Evolutionary conservation across 257 asterid species (phyloP), one percentile per base, ranked within the genome.

Genomic region (Thymus quinquecostatus): DNA sequence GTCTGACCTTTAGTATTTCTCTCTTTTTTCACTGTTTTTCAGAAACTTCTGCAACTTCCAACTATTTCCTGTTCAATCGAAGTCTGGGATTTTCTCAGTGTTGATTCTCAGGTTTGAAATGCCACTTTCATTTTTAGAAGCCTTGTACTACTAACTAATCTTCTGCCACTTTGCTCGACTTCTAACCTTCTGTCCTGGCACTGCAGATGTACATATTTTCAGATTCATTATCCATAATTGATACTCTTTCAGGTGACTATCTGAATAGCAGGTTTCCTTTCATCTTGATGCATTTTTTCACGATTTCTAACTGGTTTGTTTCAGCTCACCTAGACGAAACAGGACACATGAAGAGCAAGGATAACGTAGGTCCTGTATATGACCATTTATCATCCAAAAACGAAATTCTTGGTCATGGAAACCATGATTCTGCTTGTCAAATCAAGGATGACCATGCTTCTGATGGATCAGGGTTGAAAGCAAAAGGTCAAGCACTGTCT

Each of bases 1-100:
- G 45, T 60, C 29, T 61, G 51, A 38, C 70, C 68, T 74, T 49
- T 68, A 66, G 68, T 44, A 67, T 64, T 60, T 72, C 65, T 60
- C 60, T 63, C 45, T 61, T 70, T 61, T 70, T 70, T 75, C 47
- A 32, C 64, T 75, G 34, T 72, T 71, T 60, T 82, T 79, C 93
- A 95, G 99, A 88, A 86, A 60, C 96, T 95, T 82, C 80, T 95
- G 87, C 95, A 82, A 87, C 89, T 92, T 73, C 96, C 98, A 8
- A 82, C 88, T 70, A 84, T 92, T 82, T 95, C 98, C 55, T 75
- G 88, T 76, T 88, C 98, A 43, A 89, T 95, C 68, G 99, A 95
- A 85, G 93, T 92, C 70, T 95, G 99, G 99, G 98, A 95, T 85
- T 95, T 95, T 83, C 97, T 89, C 57, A 95, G 96, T 68, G 95